Conservation (phyloP, 179 eudicot genomes). For the Monotropa hypopitys region DNA sequence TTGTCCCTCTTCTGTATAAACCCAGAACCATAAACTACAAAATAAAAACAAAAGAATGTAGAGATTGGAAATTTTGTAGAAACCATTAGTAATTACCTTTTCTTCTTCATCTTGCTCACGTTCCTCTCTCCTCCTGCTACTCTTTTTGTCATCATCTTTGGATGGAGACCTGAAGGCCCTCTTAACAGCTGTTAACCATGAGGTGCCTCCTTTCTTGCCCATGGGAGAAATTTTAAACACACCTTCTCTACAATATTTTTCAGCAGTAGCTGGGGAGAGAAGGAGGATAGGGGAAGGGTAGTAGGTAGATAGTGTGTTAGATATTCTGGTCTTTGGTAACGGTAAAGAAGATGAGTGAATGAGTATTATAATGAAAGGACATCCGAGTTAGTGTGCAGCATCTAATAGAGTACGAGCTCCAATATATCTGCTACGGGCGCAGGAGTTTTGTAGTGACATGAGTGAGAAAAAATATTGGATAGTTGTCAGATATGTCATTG, state of each 20-base stretch:
- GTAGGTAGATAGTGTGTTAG: not conserved
- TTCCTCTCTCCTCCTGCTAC: conserved; percentile 19
- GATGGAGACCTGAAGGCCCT: conserved; percentile 60
- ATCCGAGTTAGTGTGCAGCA: conserved; percentile 11
- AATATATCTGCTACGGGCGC: conserved; percentile 12
- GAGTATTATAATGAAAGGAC: not conserved
- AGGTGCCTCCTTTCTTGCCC: conserved; percentile 36
- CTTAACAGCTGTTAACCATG: conserved; percentile 57
- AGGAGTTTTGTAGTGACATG: conserved; percentile 22
- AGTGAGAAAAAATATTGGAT: not conserved
- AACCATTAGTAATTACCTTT: conserved; percentile 14
- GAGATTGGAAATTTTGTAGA: not conserved
- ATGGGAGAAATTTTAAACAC: conserved; percentile 2
- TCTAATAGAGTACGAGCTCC: conserved; percentile 18
- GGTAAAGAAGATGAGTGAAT: conserved; percentile 1
- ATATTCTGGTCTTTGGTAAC: not conserved
- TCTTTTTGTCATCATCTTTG: conserved; percentile 23
- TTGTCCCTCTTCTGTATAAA: conserved; percentile 50
- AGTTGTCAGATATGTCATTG: conserved; percentile 1
- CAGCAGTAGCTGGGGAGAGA: not conserved
- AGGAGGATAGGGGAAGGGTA: not conserved
- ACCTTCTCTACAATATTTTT: not conserved
- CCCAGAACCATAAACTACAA: not conserved
- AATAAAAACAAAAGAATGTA: not conserved
- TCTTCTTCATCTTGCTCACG: conserved; percentile 39